Conservation (phyloP, 805 yeast genomes). For the Yamadazyma scolyti region DNA sequence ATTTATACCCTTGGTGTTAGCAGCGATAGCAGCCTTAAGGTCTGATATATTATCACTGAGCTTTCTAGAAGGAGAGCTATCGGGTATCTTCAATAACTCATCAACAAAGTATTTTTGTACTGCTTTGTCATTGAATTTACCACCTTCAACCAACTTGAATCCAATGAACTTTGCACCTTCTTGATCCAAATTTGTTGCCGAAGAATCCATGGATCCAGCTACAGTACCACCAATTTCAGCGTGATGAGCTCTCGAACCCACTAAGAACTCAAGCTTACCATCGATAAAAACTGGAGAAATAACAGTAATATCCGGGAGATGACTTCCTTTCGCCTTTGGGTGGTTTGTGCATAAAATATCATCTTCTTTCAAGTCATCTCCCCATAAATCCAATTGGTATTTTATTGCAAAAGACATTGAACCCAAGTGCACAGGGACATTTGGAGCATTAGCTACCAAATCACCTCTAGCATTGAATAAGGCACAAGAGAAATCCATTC, state of each 20-base stretch:
- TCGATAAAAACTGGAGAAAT: constrained; percentile 19
- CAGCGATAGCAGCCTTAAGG: constrained; percentile 80
- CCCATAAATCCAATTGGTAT: constrained; percentile 64
- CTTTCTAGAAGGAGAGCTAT: constrained; percentile 16
- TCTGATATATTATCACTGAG: constrained; percentile 36
- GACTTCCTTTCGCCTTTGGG: constrained; percentile 84
- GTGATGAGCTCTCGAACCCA: constrained; percentile 21
- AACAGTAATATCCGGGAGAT: constrained; percentile 60
- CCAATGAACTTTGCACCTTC: constrained; percentile 17
- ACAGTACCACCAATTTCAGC: constrained; percentile 21
- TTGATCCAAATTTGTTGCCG: constrained; percentile 13
- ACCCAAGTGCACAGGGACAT: constrained; percentile 82
- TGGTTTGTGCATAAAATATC: constrained; percentile 78
- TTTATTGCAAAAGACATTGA: constrained; percentile 81
- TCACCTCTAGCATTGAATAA: constrained; percentile 74
- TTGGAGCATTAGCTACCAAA: constrained; percentile 84
- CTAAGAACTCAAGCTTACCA: constrained; percentile 12
- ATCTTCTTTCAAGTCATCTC: constrained; percentile 60
- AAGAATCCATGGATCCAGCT: constrained; percentile 17
- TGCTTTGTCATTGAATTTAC: constrained; percentile 15
- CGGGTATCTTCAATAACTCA: constrained; percentile 21
- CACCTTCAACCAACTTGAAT: constrained; percentile 14
- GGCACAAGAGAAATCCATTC: constrained; percentile 84
- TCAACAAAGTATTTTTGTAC: constrained; percentile 13
- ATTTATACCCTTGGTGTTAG: constrained; percentile 77